phyloP scores from a whole-genome alignment of 768 basidiomycete species.

The Russula olivacea region DNA sequence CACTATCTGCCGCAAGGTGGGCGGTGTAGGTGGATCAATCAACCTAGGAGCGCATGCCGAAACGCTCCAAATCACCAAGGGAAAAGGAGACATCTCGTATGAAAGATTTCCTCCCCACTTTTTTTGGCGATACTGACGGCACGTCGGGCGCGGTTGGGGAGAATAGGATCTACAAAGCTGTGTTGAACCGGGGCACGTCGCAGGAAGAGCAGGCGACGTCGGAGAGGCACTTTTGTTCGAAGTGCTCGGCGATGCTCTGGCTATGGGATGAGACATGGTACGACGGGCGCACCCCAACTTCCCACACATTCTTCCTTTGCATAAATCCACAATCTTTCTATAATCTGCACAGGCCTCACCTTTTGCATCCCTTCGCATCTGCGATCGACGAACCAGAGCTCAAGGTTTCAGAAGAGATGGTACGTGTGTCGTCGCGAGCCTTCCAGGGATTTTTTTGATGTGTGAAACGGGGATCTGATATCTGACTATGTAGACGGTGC shows the following conservation, averaged over 20 bases:
- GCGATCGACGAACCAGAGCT: slow-evolving; percentile 59
- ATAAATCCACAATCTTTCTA: not conserved
- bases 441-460: not conserved
- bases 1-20: slow-evolving; percentile 68
- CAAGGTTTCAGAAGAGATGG: slow-evolving; percentile 45
- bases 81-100: slow-evolving; percentile 51
- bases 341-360: slow-evolving; percentile 46
- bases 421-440: slow-evolving; percentile 28
- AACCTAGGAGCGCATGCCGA: slow-evolving; percentile 55
- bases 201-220: slow-evolving; percentile 45
- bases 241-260: slow-evolving; percentile 65
- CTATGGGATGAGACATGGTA: slow-evolving; percentile 52
- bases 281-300: slow-evolving; percentile 12
- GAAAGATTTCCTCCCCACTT: not conserved
- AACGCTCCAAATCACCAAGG: slow-evolving; percentile 44
- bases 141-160: not conserved
- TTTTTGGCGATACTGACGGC: not conserved
- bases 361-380: slow-evolving; percentile 63
- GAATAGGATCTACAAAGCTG: slow-evolving; percentile 56
- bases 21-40: slow-evolving; percentile 57
- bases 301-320: not conserved
- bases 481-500: not conserved
- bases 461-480: not conserved
- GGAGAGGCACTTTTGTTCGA: slow-evolving; percentile 57
- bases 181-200: slow-evolving; percentile 50